phyloP scores from a whole-genome alignment of 352 stramenopile species.

The Globisporangium megalacanthum region DNA sequence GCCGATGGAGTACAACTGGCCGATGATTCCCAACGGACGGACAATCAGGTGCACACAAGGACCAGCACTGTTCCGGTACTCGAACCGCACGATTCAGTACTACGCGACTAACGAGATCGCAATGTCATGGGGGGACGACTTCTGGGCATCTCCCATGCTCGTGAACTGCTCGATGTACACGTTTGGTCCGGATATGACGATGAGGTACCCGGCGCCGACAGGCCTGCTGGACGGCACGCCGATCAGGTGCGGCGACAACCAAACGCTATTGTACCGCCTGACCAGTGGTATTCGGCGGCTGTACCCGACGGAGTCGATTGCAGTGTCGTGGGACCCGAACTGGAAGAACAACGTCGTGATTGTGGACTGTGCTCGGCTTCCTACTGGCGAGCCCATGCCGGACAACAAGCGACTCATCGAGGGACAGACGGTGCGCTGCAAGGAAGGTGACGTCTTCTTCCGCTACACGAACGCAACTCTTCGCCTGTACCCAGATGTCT shows the following conservation, averaged over 20 bases:
- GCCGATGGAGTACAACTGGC: constrained; percentile 16
- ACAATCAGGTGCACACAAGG: constrained; percentile 9
- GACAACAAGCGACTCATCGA: background rate
- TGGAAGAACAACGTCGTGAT: constrained; percentile 11
- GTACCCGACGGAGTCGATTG: constrained; percentile 15
- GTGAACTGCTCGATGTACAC: constrained; percentile 2
- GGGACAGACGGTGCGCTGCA: constrained; percentile 4
- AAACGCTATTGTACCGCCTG: constrained; percentile 13
- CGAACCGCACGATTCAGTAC: constrained; percentile 4
- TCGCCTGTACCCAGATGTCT: constrained; percentile 4
- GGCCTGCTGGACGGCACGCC: constrained; percentile 2
- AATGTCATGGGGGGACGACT: constrained; percentile 15
- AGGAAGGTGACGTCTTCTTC: background rate
- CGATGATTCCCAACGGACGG: constrained; percentile 12
- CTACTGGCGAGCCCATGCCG: background rate
- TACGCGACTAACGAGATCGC: constrained; percentile 13
- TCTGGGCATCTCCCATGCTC: constrained; percentile 10
- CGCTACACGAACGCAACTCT: constrained; percentile 12
- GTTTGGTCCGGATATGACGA: background rate
- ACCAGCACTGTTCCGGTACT: constrained; percentile 5
- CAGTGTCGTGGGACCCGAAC: constrained; percentile 20
- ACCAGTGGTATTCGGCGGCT: constrained; percentile 9
- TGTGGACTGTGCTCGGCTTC: constrained; percentile 6
- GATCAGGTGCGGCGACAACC: constrained; percentile 17
- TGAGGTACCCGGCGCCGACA: constrained; percentile 1